A percentile compares a stretch with the other conserved stretches of the same genome.
Conservation (phyloP, 257 asterid genomes). For the Solanum ossicruentum region DNA sequence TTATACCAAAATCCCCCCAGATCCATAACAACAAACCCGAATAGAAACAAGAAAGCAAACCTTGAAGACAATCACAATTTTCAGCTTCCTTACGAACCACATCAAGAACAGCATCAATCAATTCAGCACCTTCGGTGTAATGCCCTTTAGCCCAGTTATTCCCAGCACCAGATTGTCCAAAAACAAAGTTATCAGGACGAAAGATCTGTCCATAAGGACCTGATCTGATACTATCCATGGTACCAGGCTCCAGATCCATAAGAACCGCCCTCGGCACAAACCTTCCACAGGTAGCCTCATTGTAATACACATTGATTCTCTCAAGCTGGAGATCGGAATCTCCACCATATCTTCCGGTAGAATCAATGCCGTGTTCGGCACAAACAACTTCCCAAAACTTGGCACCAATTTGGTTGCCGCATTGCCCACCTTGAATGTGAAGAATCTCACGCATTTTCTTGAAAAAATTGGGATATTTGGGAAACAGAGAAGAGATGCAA, state of each 20-base stretch:
- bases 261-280: neutral
- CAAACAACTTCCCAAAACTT: neutral
- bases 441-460: neutral
- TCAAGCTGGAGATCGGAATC: neutral
- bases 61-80: neutral
- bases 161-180: neutral
- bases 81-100: neutral
- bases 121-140: neutral
- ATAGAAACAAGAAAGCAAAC: neutral
- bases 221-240: neutral
- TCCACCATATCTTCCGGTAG: neutral
- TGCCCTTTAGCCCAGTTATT: slow-evolving; percentile 1
- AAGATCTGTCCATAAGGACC: neutral
- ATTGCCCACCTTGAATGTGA: neutral
- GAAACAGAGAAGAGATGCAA: neutral
- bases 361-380: neutral
- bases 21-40: neutral
- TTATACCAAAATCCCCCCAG: neutral
- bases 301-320: neutral
- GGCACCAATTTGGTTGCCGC: slow-evolving; percentile 1
- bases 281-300: neutral
- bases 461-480: neutral
- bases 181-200: neutral
- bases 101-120: neutral
- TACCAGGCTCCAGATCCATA: neutral